These are phyloP conservation scores for Candida patagonica DNA, from an alignment of 805 yeast genomes.

Conservation along the genomic window DNA sequence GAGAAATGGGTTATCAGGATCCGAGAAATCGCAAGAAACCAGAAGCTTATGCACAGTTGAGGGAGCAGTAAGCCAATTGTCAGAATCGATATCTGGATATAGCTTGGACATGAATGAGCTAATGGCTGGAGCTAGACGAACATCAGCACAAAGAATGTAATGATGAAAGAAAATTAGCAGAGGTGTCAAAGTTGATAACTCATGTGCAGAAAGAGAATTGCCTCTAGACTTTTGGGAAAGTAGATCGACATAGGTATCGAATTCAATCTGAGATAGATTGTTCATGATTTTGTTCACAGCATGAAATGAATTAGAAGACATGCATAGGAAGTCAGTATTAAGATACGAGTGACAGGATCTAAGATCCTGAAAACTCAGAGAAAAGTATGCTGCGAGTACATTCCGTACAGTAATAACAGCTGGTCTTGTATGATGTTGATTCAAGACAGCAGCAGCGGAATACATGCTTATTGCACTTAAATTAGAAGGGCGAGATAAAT, in stretches of 20 bases:
- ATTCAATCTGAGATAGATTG: constrained; percentile 4
- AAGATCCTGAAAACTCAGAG: constrained; percentile 1
- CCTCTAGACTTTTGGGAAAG: not conserved
- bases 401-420: not conserved
- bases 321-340: not conserved
- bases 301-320: not conserved
- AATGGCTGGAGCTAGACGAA: constrained; percentile 10
- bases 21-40: constrained; percentile 5
- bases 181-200: constrained; percentile 1
- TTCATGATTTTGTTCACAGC: constrained; percentile 4
- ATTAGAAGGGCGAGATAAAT: not conserved
- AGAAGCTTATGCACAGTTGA: constrained; percentile 11
- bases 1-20: constrained; percentile 5
- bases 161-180: constrained; percentile 7
- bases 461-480: not conserved
- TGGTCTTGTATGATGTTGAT: not conserved
- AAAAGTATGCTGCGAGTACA: constrained; percentile 1
- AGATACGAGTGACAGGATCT: not conserved
- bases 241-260: not conserved
- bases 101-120: constrained; percentile 9
- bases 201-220: not conserved
- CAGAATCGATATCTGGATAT: constrained; percentile 15
- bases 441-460: not conserved
- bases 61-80: constrained; percentile 16
- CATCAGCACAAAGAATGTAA: constrained; percentile 12